These are phyloP conservation scores for Paratrimastix pyriformis DNA, from an alignment of 78 protist species.

Conservation along the genomic window DNA sequence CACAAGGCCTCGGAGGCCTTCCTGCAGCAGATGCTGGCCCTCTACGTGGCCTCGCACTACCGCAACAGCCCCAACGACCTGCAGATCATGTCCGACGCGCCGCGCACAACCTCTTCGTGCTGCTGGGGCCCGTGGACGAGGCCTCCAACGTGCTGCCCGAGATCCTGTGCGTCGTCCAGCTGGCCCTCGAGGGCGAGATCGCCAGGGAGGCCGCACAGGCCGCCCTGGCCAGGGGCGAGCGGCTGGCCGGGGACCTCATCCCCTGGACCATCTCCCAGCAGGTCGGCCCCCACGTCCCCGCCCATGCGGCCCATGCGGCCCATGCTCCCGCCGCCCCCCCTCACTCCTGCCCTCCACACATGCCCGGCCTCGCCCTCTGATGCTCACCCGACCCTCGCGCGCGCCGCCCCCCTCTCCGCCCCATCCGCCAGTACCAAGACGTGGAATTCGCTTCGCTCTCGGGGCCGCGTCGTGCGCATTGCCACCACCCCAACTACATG, in stretches of 20 bases:
- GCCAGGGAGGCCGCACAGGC: constrained; percentile 38
- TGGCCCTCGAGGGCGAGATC: constrained; percentile 82
- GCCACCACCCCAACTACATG: constrained; percentile 86
- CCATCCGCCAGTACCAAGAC: constrained; percentile 63
- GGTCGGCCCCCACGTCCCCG: background rate
- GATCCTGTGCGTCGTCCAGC: constrained; percentile 22
- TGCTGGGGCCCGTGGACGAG: constrained; percentile 60
- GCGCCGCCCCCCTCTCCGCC: no score
- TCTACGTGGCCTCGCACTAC: constrained; percentile 94
- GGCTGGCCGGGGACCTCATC: constrained; percentile 89
- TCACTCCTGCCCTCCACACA: no score
- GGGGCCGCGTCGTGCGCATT: constrained; percentile 92
- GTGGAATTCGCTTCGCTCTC: constrained; percentile 75
- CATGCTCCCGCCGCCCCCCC: no score
- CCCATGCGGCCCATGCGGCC: background rate
- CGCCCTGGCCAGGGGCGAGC: constrained; percentile 56
- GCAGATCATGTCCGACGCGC: constrained; percentile 95
- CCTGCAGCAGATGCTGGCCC: constrained; percentile 75
- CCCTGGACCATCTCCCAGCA: constrained; percentile 96
- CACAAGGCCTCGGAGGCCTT: constrained; percentile 83
- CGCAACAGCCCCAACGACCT: constrained; percentile 97
- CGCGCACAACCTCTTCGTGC: constrained; percentile 93
- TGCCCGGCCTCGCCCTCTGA: no score
- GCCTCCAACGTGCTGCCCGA: background rate
- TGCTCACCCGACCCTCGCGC: no score